Evolutionary conservation across 768 basidiomycete genomes (phyloP).

Genomic region (Mycena rosella): DNA sequence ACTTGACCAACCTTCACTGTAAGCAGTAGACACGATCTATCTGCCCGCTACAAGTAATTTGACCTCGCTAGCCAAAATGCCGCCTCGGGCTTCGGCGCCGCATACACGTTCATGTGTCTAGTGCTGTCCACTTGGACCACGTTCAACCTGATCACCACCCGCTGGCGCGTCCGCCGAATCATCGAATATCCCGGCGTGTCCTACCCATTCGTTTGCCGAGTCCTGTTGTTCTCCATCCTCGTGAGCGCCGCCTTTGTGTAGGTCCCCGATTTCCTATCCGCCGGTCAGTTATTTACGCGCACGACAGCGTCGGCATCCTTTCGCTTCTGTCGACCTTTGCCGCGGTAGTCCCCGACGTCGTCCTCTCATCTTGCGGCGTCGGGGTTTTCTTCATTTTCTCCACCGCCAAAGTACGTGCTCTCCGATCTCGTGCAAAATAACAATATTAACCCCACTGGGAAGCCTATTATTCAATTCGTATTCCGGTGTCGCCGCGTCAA

Average conservation of each 20-base stretch:
- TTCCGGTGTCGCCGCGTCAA: constrained; percentile 17
- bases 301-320: constrained; percentile 25
- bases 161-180: constrained; percentile 28
- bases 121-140: constrained; percentile 21
- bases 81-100: constrained; percentile 21
- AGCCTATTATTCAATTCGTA: constrained; percentile 27
- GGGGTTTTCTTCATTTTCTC: constrained; percentile 34
- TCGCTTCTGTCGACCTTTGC: constrained; percentile 25
- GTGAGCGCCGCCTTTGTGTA: constrained; percentile 30
- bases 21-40: background rate
- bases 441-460: background rate
- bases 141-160: constrained; percentile 17
- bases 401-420: constrained; percentile 17
- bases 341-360: constrained; percentile 23
- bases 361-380: constrained; percentile 28
- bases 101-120: constrained; percentile 17
- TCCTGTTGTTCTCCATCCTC: constrained; percentile 26
- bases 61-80: constrained; percentile 20
- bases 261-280: background rate
- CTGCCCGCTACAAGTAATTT: background rate
- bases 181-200: constrained; percentile 47
- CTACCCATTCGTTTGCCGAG: constrained; percentile 48
- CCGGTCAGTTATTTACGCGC: background rate
- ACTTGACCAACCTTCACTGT: constrained; percentile 12
- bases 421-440: too few species aligned